Percentiles rank a stretch among this genome's conserved stretches.
Evolutionary conservation across 768 basidiomycete genomes (phyloP).

Genomic region (Russula brevipes): DNA sequence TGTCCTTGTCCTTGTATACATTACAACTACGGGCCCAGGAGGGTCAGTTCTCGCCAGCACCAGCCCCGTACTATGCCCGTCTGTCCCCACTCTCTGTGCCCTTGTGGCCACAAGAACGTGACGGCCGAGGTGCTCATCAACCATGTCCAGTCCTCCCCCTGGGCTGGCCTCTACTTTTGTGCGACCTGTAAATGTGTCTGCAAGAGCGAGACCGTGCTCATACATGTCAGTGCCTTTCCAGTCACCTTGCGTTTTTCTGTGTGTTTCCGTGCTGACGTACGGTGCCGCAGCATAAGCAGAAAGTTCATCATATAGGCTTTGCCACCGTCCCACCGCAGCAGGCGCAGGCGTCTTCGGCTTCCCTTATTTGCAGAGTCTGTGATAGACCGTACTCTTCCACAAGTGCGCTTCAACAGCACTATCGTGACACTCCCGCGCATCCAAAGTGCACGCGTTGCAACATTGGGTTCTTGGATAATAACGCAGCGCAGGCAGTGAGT

Average conservation of each 20-base stretch:
- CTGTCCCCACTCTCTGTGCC: constrained; percentile 23
- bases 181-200: constrained; percentile 23
- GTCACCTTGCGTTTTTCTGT: not conserved
- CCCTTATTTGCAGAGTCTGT: not conserved
- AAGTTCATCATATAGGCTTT: constrained; percentile 9
- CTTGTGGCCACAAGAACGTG: constrained; percentile 19
- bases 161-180: constrained; percentile 21
- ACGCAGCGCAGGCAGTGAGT: constrained; percentile 36
- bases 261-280: not conserved
- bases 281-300: constrained; percentile 17
- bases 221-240: constrained; percentile 5
- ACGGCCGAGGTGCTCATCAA: constrained; percentile 8
- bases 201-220: constrained; percentile 16
- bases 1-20: not conserved
- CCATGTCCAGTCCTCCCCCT: constrained; percentile 21
- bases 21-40: not conserved
- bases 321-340: not conserved
- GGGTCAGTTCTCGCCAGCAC: not conserved
- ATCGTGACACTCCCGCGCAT: constrained; percentile 41
- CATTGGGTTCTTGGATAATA: constrained; percentile 38
- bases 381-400: not conserved
- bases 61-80: constrained; percentile 15
- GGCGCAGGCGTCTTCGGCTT: not conserved
- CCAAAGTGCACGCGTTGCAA: constrained; percentile 44
- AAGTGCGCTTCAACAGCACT: constrained; percentile 41